Base-by-base conservation (phyloP, 2,329 filamentous ascomycete genomes). In the Diaporthe sp. region DNA sequence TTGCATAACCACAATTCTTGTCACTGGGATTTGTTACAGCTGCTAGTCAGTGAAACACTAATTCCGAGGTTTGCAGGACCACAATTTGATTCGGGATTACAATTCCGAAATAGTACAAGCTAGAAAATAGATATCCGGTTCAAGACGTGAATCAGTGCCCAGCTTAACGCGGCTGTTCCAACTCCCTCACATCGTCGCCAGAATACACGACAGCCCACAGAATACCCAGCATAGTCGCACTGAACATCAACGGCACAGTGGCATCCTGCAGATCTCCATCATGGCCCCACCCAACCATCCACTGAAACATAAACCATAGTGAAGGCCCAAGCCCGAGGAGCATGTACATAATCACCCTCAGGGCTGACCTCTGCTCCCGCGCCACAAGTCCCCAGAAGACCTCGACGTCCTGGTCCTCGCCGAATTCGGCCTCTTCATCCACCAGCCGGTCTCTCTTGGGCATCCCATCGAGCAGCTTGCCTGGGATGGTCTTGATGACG, bases 351-450 rank as follows among this genome's bases (percentile, higher is more conserved):
- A 49, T 5, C 15, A 74, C 72, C 22, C 72, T 51, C 9, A 70
- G 9, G 1, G 62, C 72, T 25, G 62, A 74, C 34, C 62, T 70
- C 55, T 74, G 72, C 31, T 74, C 72, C 12, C 72, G 62, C 8
- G 72, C 42, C 17, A 70, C 53, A 19, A 74, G 44, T 4, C 62
- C 72, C 72, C 53, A 74, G 39, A 74, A 69, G 4, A 69, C 59
- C 53, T 74, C 72, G 12, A 70, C 62, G 19, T 49, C 61, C 42
- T 65, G 61, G 10, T 49, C 61, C 31, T 74, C 68, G 42, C 46
- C 39, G 34, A 74, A 59, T 31, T 74, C 62, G 10, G 72, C 80
- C n/a, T 70, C 42, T 4, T 39, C 39, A 3, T 59, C 37, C 22
- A 74, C 62, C 8, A 59, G 51, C 22, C 61, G 34, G 15, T 53